These are phyloP conservation scores for Fusarium siculi DNA, from an alignment of 2,329 filamentous ascomycete genomes.

Conservation along the genomic window DNA sequence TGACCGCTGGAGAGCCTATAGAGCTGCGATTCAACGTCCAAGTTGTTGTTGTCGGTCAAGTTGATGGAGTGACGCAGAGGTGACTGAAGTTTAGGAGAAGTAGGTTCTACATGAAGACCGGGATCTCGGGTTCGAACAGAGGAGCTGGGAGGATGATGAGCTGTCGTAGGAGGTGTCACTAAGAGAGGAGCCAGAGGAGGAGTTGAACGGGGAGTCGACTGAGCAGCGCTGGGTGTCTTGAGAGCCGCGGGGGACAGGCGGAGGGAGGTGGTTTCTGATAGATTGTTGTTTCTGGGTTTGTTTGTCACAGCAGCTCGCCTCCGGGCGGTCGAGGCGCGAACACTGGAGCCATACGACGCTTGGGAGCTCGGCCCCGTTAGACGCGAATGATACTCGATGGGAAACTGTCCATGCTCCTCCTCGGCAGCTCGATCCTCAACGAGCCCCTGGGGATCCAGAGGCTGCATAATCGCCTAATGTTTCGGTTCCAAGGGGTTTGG, in stretches of 20 bases:
- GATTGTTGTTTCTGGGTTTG: conserved; percentile 31
- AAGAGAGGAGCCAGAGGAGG: conserved; percentile 13
- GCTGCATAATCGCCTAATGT: conserved; percentile 47
- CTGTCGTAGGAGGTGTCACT: conserved; percentile 29
- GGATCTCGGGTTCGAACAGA: conserved; percentile 39
- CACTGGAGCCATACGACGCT: conserved; percentile 35
- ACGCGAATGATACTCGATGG: conserved; percentile 41
- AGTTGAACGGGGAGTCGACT: conserved; percentile 20
- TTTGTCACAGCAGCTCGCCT: conserved; percentile 31
- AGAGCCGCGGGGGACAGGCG: conserved; percentile 31
- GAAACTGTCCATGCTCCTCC: conserved; percentile 32
- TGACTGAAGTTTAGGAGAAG: conserved; percentile 46
- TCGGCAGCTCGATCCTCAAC: conserved; percentile 25
- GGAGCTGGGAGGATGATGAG: conserved; percentile 29
- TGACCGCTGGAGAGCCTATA: conserved; percentile 20
- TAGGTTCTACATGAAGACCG: conserved; percentile 42
- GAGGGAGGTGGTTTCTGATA: conserved; percentile 35
- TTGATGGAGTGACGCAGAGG: conserved; percentile 47
- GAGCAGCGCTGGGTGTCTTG: conserved; percentile 25
- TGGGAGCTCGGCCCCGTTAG: conserved; percentile 28
- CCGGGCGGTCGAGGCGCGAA: conserved; percentile 29
- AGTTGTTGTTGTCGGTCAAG: conserved; percentile 32
- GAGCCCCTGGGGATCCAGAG: conserved; percentile 40
- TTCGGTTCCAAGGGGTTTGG: conserved; percentile 40
- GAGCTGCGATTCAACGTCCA: conserved; percentile 25